Base-by-base conservation (phyloP, 2,329 filamentous ascomycete species). In the Aspergillus sp. region DNA sequence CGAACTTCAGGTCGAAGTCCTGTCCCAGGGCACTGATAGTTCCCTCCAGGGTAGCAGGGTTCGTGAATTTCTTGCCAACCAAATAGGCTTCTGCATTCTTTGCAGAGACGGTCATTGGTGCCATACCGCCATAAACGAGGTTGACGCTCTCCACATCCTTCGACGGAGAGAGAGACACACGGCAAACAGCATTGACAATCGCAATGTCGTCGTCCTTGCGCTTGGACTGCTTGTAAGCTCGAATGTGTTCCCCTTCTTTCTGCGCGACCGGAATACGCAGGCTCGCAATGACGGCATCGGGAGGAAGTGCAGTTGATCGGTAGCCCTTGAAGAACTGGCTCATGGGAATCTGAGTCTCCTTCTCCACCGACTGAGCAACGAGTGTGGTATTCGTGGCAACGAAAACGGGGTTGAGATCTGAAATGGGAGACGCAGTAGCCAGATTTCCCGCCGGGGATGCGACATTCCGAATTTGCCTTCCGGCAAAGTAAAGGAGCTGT, bases 191-290 rank as follows among this genome's bases (percentile, higher is more conserved):
- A 30, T 93, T 98, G 15, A 96, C 91, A 48, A 98, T 96, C 2
- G 91, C 91, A 53, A 98, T 98, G 53, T 98, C 91, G 49, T 98
- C 91, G 49, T 98, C 91, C 55, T 96, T 96, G 44, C 91, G 69
- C 67, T 98, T 98, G 1, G 91, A 78, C 57, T 96, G 89, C 61
- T 98, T 98, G 61, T 94, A 96, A 1, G 89, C 80, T 27, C 82
- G 75, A 55, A 94, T 81, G 53, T 80, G 86, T 54, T 96, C 91
- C 3, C 83, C 80, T 48, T 80, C 82, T 33, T 78, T 71, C 2
- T 69, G 69, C 0, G 83, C 81, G 2, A 83, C 64, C 0, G 91
- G 91, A 28, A 98, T 85, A 11, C 81, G 76, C 42, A 98, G 80
- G 26, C 80, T 81, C 1, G 86, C 78, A 40, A 98, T 89, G 41